Percentiles rank a stretch among this genome's conserved stretches.
Evolutionary conservation across 768 basidiomycete species (phyloP).

Genomic region (Termitomyces sp.): DNA sequence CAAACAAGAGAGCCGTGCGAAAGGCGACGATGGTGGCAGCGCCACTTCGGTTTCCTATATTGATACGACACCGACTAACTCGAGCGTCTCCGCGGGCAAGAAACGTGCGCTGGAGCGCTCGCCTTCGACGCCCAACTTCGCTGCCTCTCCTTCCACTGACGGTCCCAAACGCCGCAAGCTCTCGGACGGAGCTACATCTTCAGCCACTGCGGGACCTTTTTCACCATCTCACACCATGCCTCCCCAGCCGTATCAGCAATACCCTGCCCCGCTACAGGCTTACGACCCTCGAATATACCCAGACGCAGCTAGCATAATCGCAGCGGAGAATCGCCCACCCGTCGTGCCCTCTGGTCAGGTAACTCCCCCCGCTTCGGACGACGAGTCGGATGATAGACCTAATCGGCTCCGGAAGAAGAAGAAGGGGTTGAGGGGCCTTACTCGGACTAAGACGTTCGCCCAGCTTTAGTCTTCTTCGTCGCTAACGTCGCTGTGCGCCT

Average conservation of each 20-base stretch:
- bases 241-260: slow-evolving; percentile 21
- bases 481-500: background rate
- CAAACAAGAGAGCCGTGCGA: slow-evolving; percentile 6
- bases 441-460: slow-evolving; percentile 28
- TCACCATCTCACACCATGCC: background rate
- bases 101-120: slow-evolving; percentile 15
- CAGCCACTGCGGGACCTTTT: background rate
- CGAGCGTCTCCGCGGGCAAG: background rate
- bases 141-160: background rate
- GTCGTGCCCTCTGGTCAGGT: slow-evolving; percentile 9
- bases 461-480: slow-evolving; percentile 18
- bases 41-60: background rate
- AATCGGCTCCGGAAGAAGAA: slow-evolving; percentile 12
- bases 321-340: slow-evolving; percentile 18
- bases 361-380: slow-evolving; percentile 9
- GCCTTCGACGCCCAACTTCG: background rate
- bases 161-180: slow-evolving; percentile 11
- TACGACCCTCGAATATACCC: slow-evolving; percentile 35
- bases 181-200: background rate
- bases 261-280: slow-evolving; percentile 31
- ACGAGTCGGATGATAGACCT: slow-evolving; percentile 15
- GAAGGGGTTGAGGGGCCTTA: slow-evolving; percentile 20
- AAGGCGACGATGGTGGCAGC: background rate
- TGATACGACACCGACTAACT: background rate
- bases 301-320: slow-evolving; percentile 28